Evolutionary conservation across 2,329 filamentous ascomycete species (phyloP).

Genomic region (Chrysosporium keratinophilum): DNA sequence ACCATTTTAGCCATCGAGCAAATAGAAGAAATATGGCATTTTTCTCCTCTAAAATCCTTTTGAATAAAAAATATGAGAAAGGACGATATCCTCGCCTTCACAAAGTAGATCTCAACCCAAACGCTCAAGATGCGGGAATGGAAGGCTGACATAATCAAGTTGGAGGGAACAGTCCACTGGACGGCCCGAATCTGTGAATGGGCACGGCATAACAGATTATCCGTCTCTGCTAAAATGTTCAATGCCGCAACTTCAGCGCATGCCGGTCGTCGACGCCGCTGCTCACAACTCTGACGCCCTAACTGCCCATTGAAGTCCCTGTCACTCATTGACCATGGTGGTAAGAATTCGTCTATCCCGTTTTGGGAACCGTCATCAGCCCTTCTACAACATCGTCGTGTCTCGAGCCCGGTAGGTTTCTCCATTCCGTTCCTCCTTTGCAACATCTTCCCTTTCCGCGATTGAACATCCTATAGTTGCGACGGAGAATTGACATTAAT

Average conservation of each 20-base stretch:
- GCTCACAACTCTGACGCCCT: neutral
- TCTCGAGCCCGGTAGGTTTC: conserved; percentile 67
- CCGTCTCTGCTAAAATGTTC: conserved; percentile 10
- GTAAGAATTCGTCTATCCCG: conserved; percentile 87
- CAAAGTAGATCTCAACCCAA: no score
- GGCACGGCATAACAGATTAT: neutral
- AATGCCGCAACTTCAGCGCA: conserved; percentile 42
- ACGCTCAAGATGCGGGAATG: neutral
- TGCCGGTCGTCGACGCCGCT: neutral
- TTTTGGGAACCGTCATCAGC: conserved; percentile 78
- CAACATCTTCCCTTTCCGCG: neutral
- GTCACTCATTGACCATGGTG: conserved; percentile 56
- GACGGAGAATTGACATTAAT: neutral
- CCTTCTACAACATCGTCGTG: conserved; percentile 96
- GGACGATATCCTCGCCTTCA: no score
- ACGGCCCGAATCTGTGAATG: no score
- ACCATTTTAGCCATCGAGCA: neutral
- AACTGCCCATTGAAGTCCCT: neutral
- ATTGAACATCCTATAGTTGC: no score
- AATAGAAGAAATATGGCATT: no score
- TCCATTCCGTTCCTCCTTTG: neutral
- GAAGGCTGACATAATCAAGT: neutral
- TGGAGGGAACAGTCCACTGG: no score
- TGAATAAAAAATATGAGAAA: no score
- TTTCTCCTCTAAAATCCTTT: no score